Base-by-base conservation (phyloP, 331 rosid genomes). In the Malus hybrid region DNA sequence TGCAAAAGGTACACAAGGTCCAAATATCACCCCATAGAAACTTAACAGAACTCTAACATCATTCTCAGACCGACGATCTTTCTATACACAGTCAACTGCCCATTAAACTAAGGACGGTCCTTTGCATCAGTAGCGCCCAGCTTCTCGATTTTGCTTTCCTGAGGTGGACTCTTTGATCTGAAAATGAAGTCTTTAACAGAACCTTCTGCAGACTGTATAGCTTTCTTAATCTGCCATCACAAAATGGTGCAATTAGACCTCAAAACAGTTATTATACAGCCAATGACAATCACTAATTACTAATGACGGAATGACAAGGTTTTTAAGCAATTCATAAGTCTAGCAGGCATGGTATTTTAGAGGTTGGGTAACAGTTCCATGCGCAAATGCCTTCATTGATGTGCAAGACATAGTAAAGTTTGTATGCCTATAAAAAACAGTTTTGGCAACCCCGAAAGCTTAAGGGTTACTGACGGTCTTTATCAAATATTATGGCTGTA, bases 151-250 rank as follows among this genome's bases (percentile, higher is more conserved):
- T 74, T 46, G 7, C 77, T 82, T 73, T 83, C 93, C 48, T 3
- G 48, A 79, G 87, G 78, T 33, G 78, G 83, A 67, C 67, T 74
- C 74, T 84, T 86, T 33, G 95, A 79, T 79, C 97, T 93, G 59
- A 89, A 86, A 36, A 94, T 57, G 70, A 67, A 94, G 8, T 79
- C 93, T 79, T 94, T 94, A 20, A 84, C 76, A 7, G 80, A 70
- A 67, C 76, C 85, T 85, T 94, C 78, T 4, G 90, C 96, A 10
- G 92, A 88, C 70, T 36, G 69, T 83, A 92, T 83, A 13, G 74
- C 85, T 86, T 75, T 86, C 85, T 94, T 92, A 74, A 94, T 76
- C 99, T 92, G 88, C 78, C 81, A 80, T 55, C 65, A 74, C 36
- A 72, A 76, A 65, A 67, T 72, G 63, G 66, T 70, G 76, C 46